A percentile compares a stretch with the other conserved stretches of the same genome.
Evolutionary conservation across 2,329 filamentous ascomycete genomes (phyloP).

Genomic region (Calonectria pseudoreteaudii): DNA sequence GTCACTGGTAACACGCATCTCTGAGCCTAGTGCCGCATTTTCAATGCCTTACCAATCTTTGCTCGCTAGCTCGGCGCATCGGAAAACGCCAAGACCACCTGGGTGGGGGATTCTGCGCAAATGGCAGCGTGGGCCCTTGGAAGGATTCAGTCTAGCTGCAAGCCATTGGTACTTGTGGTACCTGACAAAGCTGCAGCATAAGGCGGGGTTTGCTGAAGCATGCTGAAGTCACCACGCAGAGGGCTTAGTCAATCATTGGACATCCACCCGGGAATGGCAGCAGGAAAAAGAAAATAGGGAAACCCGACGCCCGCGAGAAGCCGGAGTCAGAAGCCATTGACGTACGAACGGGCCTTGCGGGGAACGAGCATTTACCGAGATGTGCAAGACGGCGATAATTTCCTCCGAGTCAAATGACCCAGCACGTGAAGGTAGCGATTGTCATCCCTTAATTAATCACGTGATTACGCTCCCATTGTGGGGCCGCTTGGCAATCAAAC

Average conservation of each 20-base stretch:
- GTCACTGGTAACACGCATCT: conserved; percentile 1
- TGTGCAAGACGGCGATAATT: not conserved
- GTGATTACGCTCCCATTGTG: conserved; percentile 17
- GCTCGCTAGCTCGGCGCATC: conserved; percentile 20
- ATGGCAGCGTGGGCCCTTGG: conserved; percentile 8
- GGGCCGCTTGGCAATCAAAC: not conserved
- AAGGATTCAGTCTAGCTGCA: conserved; percentile 10
- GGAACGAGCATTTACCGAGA: conserved; percentile 6
- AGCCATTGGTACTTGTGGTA: conserved; percentile 4
- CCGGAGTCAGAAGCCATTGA: not conserved
- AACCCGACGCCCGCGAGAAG: not conserved
- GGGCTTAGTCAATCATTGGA: conserved; percentile 19
- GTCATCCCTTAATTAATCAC: conserved; percentile 1
- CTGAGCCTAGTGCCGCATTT: conserved; percentile 6
- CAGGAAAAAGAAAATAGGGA: not conserved
- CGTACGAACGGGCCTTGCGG: not conserved
- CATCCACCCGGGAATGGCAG: not conserved
- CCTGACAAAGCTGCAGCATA: conserved; percentile 19
- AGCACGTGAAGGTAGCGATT: not conserved
- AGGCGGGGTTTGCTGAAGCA: conserved; percentile 5
- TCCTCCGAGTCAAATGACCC: not conserved
- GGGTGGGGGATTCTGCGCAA: not conserved
- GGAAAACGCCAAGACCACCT: conserved; percentile 39
- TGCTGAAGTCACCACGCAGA: conserved; percentile 17
- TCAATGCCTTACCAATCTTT: conserved; percentile 21